Evolutionary conservation across 106 monocot species (phyloP).

Genomic region (Allium fistulosum): DNA sequence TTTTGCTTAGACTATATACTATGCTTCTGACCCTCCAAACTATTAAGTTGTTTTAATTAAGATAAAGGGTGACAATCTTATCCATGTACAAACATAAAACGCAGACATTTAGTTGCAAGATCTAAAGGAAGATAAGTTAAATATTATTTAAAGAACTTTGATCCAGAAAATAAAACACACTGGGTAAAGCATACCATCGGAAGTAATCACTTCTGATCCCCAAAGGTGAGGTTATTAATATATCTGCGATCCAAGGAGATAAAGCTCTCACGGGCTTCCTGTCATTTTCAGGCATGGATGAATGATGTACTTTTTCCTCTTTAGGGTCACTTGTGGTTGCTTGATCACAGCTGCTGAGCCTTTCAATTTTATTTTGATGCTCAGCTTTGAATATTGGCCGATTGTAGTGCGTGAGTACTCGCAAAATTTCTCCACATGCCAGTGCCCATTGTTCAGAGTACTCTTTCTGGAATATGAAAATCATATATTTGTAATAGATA

Average conservation of each 20-base stretch:
- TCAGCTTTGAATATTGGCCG: conserved; percentile 82
- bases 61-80: neutral
- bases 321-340: conserved; percentile 52
- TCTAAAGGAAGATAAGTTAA: neutral
- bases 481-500: neutral
- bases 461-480: conserved; percentile 62
- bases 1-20: no score
- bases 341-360: conserved; percentile 34
- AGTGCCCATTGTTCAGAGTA: conserved; percentile 98
- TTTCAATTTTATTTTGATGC: conserved; percentile 43
- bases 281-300: conserved; percentile 52
- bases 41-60: no score
- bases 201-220: conserved; percentile 99
- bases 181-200: conserved; percentile 49
- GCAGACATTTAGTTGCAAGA: neutral
- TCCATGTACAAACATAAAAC: neutral
- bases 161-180: neutral
- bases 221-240: conserved; percentile 87
- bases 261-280: conserved; percentile 74
- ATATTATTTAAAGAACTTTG: neutral
- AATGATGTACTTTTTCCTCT: conserved; percentile 22
- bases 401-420: conserved; percentile 97
- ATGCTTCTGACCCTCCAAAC: no score
- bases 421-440: conserved; percentile 95
- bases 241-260: conserved; percentile 97